Percentiles rank a stretch among this genome's conserved stretches.
These are phyloP conservation scores for Botrytis galanthina DNA, from an alignment of 2,329 filamentous ascomycete genomes.

Conservation along the genomic window DNA sequence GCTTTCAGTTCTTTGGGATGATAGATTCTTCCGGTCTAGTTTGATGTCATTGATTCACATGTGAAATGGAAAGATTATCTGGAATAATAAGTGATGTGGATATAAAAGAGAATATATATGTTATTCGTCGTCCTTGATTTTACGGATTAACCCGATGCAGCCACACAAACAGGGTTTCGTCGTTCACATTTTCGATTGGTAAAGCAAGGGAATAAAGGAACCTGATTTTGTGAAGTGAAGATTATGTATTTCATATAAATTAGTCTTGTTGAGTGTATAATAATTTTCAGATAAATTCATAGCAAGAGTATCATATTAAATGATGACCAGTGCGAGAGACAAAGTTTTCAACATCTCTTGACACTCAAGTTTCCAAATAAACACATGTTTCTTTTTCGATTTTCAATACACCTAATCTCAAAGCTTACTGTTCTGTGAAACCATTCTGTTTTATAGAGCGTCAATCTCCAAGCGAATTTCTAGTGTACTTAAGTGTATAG, in stretches of 20 bases:
- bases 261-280: background rate
- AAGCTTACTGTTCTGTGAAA: background rate
- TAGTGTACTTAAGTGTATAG: no score
- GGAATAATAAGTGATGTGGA: background rate
- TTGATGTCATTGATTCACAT: background rate
- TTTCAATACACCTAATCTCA: background rate
- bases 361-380: background rate
- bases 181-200: no score
- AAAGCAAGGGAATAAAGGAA: no score
- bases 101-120: background rate
- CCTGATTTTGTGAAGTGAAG: background rate
- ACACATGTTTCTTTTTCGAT: accelerated
- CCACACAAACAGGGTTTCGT: no score
- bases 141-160: background rate
- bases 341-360: background rate
- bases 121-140: background rate
- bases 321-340: background rate
- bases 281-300: no score
- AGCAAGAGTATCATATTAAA: background rate
- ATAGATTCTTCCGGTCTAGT: no score
- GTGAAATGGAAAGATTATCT: accelerated
- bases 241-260: background rate
- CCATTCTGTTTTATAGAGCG: background rate
- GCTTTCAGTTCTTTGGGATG: no score
- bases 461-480: background rate